These are phyloP conservation scores for Deuterostichococcus epilithicus DNA, from an alignment of 139 green algal genomes.

Conservation along the genomic window DNA sequence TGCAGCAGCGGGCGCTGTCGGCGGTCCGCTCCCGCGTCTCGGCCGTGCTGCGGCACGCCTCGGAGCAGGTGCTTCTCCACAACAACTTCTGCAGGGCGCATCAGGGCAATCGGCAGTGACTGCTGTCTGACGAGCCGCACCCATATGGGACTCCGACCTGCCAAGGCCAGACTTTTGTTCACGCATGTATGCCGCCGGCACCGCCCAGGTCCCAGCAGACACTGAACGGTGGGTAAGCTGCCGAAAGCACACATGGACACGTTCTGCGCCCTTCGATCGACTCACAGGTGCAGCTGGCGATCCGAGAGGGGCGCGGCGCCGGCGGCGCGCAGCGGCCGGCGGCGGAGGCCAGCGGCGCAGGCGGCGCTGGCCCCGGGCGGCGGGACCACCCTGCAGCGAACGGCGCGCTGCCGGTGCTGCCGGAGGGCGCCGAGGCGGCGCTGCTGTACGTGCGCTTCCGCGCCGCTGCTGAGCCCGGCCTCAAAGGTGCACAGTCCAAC, in stretches of 20 bases:
- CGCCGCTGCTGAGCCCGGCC: slow-evolving; percentile 73
- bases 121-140: not conserved
- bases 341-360: not conserved
- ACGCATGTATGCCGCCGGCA: too few relatives aligned
- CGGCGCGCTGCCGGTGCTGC: slow-evolving; percentile 25
- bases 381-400: not conserved
- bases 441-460: slow-evolving; percentile 93
- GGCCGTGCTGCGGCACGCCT: slow-evolving; percentile 51
- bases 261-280: not conserved
- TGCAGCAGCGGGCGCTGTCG: slow-evolving; percentile 75
- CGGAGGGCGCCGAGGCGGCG: slow-evolving; percentile 74
- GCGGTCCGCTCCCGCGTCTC: slow-evolving; percentile 71
- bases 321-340: not conserved
- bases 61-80: slow-evolving; percentile 23
- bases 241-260: too few relatives aligned
- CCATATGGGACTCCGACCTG: too few relatives aligned
- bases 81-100: slow-evolving; percentile 22
- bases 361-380: slow-evolving; percentile 2
- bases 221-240: too few relatives aligned
- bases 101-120: not conserved
- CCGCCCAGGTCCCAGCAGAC: too few relatives aligned
- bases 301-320: not conserved
- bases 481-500: slow-evolving; percentile 58
- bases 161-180: too few relatives aligned
- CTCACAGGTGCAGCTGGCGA: slow-evolving; percentile 21